phyloP scores from a whole-genome alignment of 495 filamentous ascomycete species.

The Penicillium ochrochloron region DNA sequence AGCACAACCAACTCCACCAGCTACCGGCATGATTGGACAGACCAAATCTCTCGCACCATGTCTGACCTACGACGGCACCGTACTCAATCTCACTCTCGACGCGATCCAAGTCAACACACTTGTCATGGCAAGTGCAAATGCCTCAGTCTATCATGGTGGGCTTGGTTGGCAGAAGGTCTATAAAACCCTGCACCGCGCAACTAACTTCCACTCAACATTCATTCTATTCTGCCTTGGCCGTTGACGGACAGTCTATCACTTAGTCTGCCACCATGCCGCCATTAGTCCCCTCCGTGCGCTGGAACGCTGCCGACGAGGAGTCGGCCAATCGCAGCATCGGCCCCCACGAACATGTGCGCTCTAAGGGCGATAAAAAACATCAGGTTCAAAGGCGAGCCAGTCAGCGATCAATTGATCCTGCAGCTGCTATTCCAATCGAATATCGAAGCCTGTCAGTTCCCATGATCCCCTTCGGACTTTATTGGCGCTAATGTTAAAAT shows the following conservation, averaged over 20 bases:
- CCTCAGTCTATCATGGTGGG: not conserved
- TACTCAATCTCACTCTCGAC: not conserved
- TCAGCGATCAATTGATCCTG: conserved; percentile 13
- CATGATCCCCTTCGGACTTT: not conserved
- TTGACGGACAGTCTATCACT: not conserved
- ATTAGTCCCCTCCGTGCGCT: not conserved
- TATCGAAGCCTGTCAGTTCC: conserved; percentile 43
- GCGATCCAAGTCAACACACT: not conserved
- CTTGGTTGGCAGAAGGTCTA: not conserved
- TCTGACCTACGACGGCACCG: not conserved
- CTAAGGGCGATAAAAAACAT: not conserved
- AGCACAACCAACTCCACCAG: not conserved
- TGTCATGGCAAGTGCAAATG: not conserved
- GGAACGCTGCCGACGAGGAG: conserved; percentile 2
- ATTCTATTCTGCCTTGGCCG: not conserved
- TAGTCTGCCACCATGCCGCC: not conserved
- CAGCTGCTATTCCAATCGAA: conserved; percentile 27
- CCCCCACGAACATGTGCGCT: not conserved
- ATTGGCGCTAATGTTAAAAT: not conserved
- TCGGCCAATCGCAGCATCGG: not conserved
- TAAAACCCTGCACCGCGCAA: not conserved
- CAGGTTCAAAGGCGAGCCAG: not conserved
- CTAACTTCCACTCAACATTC: not conserved
- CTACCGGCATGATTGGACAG: not conserved
- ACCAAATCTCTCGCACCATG: not conserved